Conservation (phyloP, 2,329 filamentous ascomycete species). For the Rutstroemia sp. region DNA sequence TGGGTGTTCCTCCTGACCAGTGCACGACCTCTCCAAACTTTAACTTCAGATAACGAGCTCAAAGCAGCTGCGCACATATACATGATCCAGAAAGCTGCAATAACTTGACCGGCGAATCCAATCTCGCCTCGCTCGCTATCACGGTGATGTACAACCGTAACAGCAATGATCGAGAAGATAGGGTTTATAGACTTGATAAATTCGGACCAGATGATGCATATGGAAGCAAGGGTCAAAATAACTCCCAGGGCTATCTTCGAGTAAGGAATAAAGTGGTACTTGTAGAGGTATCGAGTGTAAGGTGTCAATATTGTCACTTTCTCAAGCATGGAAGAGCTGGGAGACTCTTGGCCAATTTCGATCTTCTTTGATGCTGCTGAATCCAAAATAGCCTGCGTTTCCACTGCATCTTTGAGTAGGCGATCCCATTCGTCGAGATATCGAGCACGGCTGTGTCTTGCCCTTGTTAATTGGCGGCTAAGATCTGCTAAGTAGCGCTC, state of each 20-base stretch:
- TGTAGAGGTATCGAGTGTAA: conserved; percentile 70
- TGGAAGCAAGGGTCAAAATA: conserved; percentile 66
- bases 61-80: conserved; percentile 95
- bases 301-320: conserved; percentile 62
- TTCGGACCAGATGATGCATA: conserved; percentile 88
- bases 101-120: conserved; percentile 77
- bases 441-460: conserved; percentile 73
- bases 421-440: conserved; percentile 83
- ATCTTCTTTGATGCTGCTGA: conserved; percentile 74
- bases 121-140: conserved; percentile 65
- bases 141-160: conserved; percentile 51
- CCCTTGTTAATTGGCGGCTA: conserved; percentile 72
- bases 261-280: conserved; percentile 67
- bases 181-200: conserved; percentile 76
- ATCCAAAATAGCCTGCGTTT: conserved; percentile 76
- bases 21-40: conserved; percentile 94
- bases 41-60: conserved; percentile 81
- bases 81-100: conserved; percentile 80
- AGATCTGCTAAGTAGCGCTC: conserved; percentile 89
- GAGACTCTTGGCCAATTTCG: conserved; percentile 58
- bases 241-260: conserved; percentile 57
- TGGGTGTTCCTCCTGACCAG: conserved; percentile 87
- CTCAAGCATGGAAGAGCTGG: conserved; percentile 46
- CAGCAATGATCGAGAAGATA: conserved; percentile 61
- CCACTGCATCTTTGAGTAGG: conserved; percentile 64